Percentiles rank a stretch among this genome's conserved stretches.
Conservation (phyloP, 2,329 filamentous ascomycete species). For the Tolypocladium paradoxum region DNA sequence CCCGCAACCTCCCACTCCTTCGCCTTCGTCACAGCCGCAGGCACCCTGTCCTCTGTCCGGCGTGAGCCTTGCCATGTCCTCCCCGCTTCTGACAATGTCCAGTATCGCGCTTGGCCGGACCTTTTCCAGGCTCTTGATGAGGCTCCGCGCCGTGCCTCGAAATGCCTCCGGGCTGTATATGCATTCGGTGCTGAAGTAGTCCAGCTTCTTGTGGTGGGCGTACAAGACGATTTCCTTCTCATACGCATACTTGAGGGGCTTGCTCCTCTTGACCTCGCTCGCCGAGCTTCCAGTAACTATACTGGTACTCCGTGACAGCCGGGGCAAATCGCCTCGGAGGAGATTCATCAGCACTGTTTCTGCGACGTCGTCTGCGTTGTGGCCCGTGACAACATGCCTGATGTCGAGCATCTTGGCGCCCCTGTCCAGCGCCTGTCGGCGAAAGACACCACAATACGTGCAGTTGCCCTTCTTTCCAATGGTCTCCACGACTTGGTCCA, state of each 20-base stretch:
- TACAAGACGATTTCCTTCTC: slow-evolving; percentile 99
- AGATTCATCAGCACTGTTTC: slow-evolving; percentile 98
- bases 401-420: slow-evolving; percentile 82
- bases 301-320: slow-evolving; percentile 77
- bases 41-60: slow-evolving; percentile 25
- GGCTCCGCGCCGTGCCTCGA: slow-evolving; percentile 74
- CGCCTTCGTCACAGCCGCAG: slow-evolving; percentile 25
- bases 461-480: slow-evolving; percentile 98
- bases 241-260: slow-evolving; percentile 95
- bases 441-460: slow-evolving; percentile 96
- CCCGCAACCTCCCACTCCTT: slow-evolving; percentile 58
- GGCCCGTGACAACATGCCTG: slow-evolving; percentile 88
- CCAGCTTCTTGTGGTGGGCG: slow-evolving; percentile 89
- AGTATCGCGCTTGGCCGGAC: slow-evolving; percentile 89
- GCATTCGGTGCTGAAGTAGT: slow-evolving; percentile 98
- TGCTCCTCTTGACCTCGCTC: slow-evolving; percentile 90
- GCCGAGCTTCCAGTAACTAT: slow-evolving; percentile 70
- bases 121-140: slow-evolving; percentile 93
- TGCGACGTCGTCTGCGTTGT: slow-evolving; percentile 95
- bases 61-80: slow-evolving; percentile 82
- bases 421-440: slow-evolving; percentile 84
- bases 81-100: slow-evolving; percentile 87
- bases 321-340: slow-evolving; percentile 77
- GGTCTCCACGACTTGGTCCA: slow-evolving; percentile 95
- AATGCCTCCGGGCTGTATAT: slow-evolving; percentile 98